Evolutionary conservation across 495 filamentous ascomycete species (phyloP).

Genomic region (Usnea hakonensis): DNA sequence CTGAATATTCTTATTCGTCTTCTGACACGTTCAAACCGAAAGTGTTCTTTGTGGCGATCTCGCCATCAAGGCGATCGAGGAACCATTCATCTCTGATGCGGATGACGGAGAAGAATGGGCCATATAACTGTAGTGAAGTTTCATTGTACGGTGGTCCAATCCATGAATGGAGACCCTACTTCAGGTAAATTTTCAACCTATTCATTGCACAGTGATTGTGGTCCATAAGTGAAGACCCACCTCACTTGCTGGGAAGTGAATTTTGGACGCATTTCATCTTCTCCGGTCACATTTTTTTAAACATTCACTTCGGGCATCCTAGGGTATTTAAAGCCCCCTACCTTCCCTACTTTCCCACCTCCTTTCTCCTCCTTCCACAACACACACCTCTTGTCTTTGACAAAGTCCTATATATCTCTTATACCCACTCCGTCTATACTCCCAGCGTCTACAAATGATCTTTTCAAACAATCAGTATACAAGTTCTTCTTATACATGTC

Average conservation of each 20-base stretch:
- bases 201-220: not conserved
- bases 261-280: not conserved
- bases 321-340: not conserved
- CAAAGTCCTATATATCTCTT: too few relatives aligned
- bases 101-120: conserved; percentile 80
- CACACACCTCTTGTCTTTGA: too few relatives aligned
- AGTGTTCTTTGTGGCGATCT: conserved; percentile 89
- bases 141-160: too few relatives aligned
- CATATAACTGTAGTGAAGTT: conserved; percentile 37
- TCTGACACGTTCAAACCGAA: not conserved
- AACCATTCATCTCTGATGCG: conserved; percentile 68
- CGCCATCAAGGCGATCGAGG: conserved; percentile 86
- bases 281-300: not conserved
- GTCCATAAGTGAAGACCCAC: not conserved
- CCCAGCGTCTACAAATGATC: too few relatives aligned
- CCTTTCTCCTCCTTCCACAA: not conserved
- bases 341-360: not conserved
- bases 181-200: too few relatives aligned
- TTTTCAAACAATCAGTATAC: too few relatives aligned
- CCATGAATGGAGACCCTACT: too few relatives aligned
- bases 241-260: not conserved
- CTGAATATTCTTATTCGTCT: not conserved
- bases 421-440: too few relatives aligned
- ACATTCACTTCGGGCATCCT: not conserved
- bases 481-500: too few relatives aligned